Evolutionary conservation across 805 yeast genomes (phyloP), one percentile per base, ranked within the genome.

Genomic region (Saturnispora kantuleensis): DNA sequence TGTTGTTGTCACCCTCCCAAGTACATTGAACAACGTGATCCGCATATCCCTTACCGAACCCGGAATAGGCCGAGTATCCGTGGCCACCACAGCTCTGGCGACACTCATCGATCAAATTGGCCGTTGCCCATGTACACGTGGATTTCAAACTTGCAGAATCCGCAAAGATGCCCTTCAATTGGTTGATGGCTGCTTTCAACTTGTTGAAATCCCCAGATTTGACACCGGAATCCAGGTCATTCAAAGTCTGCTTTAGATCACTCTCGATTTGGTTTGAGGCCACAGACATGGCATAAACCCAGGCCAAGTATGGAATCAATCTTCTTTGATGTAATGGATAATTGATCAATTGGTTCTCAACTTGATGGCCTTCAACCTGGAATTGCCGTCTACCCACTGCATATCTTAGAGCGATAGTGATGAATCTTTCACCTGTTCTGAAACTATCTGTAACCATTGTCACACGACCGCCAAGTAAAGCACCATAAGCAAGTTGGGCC

Each of bases 1-100:
- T 82, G 57, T 80, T 88, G 69, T 89, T 89, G 64, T 89, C 97
- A 64, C 97, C 97, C 69, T 89, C 97, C 97, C 97, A 89, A 15
- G 97, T 89, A 65, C 96, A 88, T 67, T 89, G 96, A 35, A 89
- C 96, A n/a, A 84, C 96, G 86, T 95, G 90, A 63, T 89, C 97
- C 50, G 75, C 74, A 68, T 78, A 86, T 10, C 88, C 88, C 60
- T 82, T 85, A 35, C 94, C 96, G 60, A 89, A 84, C 2, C 89
- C 95, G 52, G 86, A 78, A 65, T 89, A 89, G n/a, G 88, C 78
- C 18, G 95, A 86, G 66, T 89, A 89, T 35, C 97, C 97, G 64
- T 85, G 96, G 30, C 97, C 97, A 62, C 97, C 96, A 65, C 96
- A 88, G 2, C 95, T 73, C 66, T 89, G 97, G 67, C 97, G 77